phyloP scores from a whole-genome alignment of 768 basidiomycete species.

The Kwoniella sp. region DNA sequence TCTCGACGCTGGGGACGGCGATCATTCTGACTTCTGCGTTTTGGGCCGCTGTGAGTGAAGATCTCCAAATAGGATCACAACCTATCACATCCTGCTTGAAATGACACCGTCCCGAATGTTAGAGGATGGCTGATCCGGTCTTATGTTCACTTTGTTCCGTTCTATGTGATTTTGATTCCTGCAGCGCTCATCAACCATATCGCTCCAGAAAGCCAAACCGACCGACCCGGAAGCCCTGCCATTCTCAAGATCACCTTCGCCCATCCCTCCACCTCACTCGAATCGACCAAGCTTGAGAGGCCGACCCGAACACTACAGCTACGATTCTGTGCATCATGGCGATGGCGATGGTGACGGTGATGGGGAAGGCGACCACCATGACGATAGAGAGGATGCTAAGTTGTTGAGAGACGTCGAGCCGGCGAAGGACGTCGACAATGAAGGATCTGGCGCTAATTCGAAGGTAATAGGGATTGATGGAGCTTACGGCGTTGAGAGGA shows the following conservation, averaged over 20 bases:
- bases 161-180: neutral
- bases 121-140: neutral
- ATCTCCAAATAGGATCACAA: neutral
- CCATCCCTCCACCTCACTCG: conserved; percentile 25
- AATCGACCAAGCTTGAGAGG: conserved; percentile 18
- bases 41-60: conserved; percentile 65
- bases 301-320: conserved; percentile 30
- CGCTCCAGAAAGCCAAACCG: conserved; percentile 3
- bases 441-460: too few species aligned
- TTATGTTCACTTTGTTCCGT: neutral
- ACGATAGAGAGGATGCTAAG: too few species aligned
- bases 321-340: conserved; percentile 11
- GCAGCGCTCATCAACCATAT: conserved; percentile 5
- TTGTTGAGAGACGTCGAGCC: too few species aligned
- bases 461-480: too few species aligned
- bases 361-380: too few species aligned
- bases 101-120: too few species aligned
- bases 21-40: conserved; percentile 69
- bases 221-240: conserved; percentile 30
- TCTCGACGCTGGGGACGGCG: conserved; percentile 66
- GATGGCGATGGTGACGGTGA: neutral
- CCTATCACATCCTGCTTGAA: too few species aligned
- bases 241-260: conserved; percentile 35
- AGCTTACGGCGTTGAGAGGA: too few species aligned
- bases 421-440: too few species aligned